Base-by-base conservation (phyloP, 176 grass and related monocot species). In the Otatea glauca region DNA sequence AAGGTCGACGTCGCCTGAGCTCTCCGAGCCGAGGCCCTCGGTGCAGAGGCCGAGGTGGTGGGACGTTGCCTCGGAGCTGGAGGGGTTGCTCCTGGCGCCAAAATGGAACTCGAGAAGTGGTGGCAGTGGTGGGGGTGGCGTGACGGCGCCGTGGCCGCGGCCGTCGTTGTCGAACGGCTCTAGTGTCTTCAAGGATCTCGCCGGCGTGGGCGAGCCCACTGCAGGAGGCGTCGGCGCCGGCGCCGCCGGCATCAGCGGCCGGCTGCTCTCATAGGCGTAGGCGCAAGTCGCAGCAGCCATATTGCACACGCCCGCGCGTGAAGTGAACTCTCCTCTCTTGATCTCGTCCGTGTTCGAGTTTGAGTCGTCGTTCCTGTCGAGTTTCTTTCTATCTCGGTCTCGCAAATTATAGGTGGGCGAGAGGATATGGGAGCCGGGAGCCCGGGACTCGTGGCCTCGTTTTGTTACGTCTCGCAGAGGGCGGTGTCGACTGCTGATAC, bases 21-120 rank as follows among this genome's bases (percentile, higher is more conserved):
- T 94, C 88, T 94, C 93, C 0, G 90, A 88, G 23, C 93, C 93
- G n/a, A 94, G 90, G 47, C 90, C 79, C 89, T 94, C 92, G 49
- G 92, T 94, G 89, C 92, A 94, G 64, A 94, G 76, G 9, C 81
- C 89, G 24, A 73, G 89, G 62, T 79, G 50, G 61, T 43, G 80
- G 50, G 74, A 15, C n/a, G 76, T 10, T 18, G 18, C 29, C 70
- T 85, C 80, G 62, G 73, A 37, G 25, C 53, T 4, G 68, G 32
- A 23, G n/a, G 25, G 65, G 13, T 47, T 18, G 34, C 38, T 9
- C 80, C 29, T 18, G 66, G 35, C n/a, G 66, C 81, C 27, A 13
- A 21, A 23, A 23, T 66, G 58, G 63, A 54, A 45, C 0, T 5
- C n/a, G 45, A 29, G n/a, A 4, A 62, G 44, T 0, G 10, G 48